Base-by-base conservation (phyloP, 2,329 filamentous ascomycete genomes). In the Stromatinia cepivora region DNA sequence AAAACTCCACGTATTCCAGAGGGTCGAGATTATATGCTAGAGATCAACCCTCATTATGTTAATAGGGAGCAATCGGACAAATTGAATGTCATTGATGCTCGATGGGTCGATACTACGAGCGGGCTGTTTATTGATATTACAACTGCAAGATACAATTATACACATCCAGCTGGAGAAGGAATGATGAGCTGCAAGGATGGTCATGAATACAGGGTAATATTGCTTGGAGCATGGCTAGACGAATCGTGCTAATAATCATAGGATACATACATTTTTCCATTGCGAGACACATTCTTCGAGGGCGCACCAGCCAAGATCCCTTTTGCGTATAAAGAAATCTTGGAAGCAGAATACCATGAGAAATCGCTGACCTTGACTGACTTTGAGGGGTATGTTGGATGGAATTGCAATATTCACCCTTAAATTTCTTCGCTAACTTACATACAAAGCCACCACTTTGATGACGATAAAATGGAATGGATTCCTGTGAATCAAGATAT, bases 51-150 rank as follows among this genome's bases (percentile, higher is more conserved):
- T 1, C 87, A 90, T 81, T 86, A 90, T 75, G 81, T 82, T 71
- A 85, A 90, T 64, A 81, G 89, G 4, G 84, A 84, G 52, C 85
- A 87, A 48, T 87, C 87, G 63, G 85, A 90, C 74, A 91, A 90
- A 50, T 81, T 85, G 76, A 96, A 96, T 78, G 86, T 94, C 70
- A 95, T 95, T 76, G 92, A 95, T 79, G 92, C 90, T 45, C 85
- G 92, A 71, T 96, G 92, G 91, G 90, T 95, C 75, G 92, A 95
- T 79, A 85, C 85, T 70, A 81, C 82, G 70, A 94, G 89, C 74
- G 92, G 92, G 68, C 84, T 94, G 75, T 96, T 91, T 79, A 88
- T 95, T 79, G 92, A 95, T 79, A 93, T 96, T 76, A 95, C 92
- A 3, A 91, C 87, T n/a, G 81, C 94, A 54, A 86, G 77, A 64